A percentile compares a stretch with the other conserved stretches of the same genome.
phyloP scores from a whole-genome alignment of 148 eudicot species.

The Fagopyrum esculentum region DNA sequence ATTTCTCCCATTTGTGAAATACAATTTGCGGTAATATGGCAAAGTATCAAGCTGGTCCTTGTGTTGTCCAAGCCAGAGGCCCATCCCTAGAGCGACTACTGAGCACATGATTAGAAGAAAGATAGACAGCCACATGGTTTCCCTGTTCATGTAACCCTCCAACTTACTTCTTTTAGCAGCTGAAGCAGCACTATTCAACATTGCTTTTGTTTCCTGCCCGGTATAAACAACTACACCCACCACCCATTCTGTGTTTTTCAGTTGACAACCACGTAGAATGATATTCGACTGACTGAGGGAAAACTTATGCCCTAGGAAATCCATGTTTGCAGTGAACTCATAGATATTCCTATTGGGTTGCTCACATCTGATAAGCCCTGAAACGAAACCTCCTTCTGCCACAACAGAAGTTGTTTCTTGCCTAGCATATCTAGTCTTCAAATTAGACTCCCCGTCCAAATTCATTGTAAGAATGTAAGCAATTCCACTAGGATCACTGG shows the following conservation, averaged over 20 bases:
- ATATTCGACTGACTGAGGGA: conserved; percentile 89
- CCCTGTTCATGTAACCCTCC: conserved; percentile 86
- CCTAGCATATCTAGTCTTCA: conserved; percentile 91
- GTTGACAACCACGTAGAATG: conserved; percentile 92
- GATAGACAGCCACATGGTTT: conserved; percentile 78
- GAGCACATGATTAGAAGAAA: conserved; percentile 84
- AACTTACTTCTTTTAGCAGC: conserved; percentile 89
- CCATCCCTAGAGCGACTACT: conserved; percentile 85
- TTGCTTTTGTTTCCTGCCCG: conserved; percentile 98
- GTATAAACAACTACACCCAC: conserved; percentile 92
- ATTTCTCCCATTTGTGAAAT: conserved; percentile 38
- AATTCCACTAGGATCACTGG: conserved; percentile 85
- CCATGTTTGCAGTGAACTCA: conserved; percentile 93
- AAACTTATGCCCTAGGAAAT: conserved; percentile 54
- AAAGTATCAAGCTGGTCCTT: conserved; percentile 60
- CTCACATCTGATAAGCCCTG: conserved; percentile 80
- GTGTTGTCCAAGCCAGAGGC: conserved; percentile 72
- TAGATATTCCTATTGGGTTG: conserved; percentile 94
- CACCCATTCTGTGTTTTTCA: conserved; percentile 90
- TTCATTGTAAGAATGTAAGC: conserved; percentile 97
- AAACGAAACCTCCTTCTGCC: conserved; percentile 43
- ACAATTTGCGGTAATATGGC: conserved; percentile 79
- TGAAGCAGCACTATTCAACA: conserved; percentile 87
- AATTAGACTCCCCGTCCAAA: conserved; percentile 94
- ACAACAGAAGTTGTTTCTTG: conserved; percentile 72